These are phyloP conservation scores for Nicotiana benthamiana DNA, from an alignment of 257 asterid species.

Conservation along the genomic window DNA sequence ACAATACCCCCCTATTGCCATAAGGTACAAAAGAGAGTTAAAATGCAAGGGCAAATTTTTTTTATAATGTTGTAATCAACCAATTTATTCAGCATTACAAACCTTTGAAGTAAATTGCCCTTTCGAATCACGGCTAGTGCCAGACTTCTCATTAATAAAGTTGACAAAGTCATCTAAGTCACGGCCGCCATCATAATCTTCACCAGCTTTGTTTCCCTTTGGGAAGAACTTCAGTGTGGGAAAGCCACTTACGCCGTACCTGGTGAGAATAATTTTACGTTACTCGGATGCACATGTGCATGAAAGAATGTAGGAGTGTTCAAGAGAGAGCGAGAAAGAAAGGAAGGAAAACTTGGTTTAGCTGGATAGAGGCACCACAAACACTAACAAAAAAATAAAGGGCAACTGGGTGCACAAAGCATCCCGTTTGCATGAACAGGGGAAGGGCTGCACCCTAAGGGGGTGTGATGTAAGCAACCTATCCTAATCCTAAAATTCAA, in stretches of 20 bases:
- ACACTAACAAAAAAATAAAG: neutral
- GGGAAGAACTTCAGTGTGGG: constrained; percentile 87
- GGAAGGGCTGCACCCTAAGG: no score
- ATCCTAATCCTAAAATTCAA: no score
- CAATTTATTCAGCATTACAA: constrained; percentile 14
- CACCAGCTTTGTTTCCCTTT: constrained; percentile 89
- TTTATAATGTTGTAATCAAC: neutral
- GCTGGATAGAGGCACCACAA: neutral
- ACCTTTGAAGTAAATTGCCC: constrained; percentile 80
- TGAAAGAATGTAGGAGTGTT: neutral
- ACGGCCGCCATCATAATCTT: constrained; percentile 74
- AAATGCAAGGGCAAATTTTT: neutral
- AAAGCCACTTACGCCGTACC: constrained; percentile 54
- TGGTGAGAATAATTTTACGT: constrained; percentile 5
- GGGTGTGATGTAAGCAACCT: no score
- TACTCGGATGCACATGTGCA: neutral
- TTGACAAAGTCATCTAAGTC: constrained; percentile 60
- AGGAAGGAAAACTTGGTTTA: neutral
- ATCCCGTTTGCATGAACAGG: no score
- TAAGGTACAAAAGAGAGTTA: constrained; percentile 8
- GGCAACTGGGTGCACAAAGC: no score
- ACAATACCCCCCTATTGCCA: constrained; percentile 68
- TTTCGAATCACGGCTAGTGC: constrained; percentile 77
- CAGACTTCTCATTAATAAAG: constrained; percentile 79
- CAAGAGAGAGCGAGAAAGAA: neutral